A percentile compares a stretch with the other conserved stretches of the same genome.
These are phyloP conservation scores for Sophora flavescens DNA, from an alignment of 306 rosid species.

Conservation along the genomic window DNA sequence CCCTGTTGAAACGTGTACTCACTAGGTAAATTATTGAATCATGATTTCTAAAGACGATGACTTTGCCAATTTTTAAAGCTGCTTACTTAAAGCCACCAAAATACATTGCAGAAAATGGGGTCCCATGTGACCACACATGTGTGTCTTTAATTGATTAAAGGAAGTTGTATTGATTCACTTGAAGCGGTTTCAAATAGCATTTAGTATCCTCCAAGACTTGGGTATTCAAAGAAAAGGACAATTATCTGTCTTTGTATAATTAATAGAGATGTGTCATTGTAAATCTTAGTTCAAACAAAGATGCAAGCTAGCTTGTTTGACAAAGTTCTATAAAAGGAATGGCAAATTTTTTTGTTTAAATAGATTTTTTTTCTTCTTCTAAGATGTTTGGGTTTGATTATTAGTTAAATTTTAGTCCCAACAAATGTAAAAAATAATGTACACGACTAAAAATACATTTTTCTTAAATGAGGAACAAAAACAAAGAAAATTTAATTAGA, in stretches of 20 bases:
- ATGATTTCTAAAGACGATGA: background rate
- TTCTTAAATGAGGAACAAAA: too few species aligned
- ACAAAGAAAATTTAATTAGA: too few species aligned
- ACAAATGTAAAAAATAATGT: too few species aligned
- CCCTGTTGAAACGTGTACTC: too few species aligned
- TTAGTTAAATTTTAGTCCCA: too few species aligned
- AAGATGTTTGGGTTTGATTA: too few species aligned
- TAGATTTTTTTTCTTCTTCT: too few species aligned
- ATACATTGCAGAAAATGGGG: background rate
- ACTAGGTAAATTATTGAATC: background rate
- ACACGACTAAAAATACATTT: too few species aligned
- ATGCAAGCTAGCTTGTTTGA: too few species aligned
- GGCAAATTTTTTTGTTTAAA: too few species aligned
- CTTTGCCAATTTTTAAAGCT: conserved; percentile 20
- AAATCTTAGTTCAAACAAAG: background rate
- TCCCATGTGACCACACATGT: background rate
- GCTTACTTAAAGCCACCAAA: conserved; percentile 6
- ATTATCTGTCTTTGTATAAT: background rate
- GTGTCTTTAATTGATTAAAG: background rate
- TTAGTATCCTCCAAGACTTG: background rate
- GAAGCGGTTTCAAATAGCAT: conserved; percentile 22
- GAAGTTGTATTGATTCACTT: background rate
- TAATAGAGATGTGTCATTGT: background rate
- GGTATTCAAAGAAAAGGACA: too few species aligned
- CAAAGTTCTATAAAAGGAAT: too few species aligned